Evolutionary conservation across 495 filamentous ascomycete genomes (phyloP), one percentile per base, ranked within the genome.

Genomic region (Neurospora intermedia): DNA sequence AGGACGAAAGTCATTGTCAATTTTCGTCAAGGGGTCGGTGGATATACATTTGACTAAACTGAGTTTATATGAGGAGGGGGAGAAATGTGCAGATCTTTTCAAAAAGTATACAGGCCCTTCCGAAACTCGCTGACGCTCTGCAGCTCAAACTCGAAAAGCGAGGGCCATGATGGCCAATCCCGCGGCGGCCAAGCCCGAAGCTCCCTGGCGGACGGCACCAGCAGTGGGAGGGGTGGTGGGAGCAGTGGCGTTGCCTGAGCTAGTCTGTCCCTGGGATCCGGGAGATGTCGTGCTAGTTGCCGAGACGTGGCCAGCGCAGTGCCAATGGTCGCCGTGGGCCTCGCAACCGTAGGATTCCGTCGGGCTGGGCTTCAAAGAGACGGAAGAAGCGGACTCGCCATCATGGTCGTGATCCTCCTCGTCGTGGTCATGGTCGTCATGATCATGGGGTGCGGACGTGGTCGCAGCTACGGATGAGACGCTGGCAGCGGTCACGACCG

Each of bases 311-410:
- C 81, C 80, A 23, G 78, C 78, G 71, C 82, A 83, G 70, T 83
- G 81, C 82, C 80, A 83, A 72, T 83, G 81, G 69, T 83, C 81
- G 27, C 82, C 81, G 45, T 82, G 81, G 15, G 80, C 43, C 27
- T 78, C 74, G 69, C 82, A 83, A 43, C 81, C 80, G 20, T 78
- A 74, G 2, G 81, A 82, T 74, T 78, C 82, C 11, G 81, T 82
- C 3, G 80, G 82, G 70, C 75, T 79, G 16, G 80, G 82, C 69
- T 72, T 69, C 7, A 82, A 71, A 62, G 71, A 77, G n/a, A 31
- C 71, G 73, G 43, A 59, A 0, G 70, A 75, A 41, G 70, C 74
- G 71, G 75, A 43, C 23, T 23, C 72, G 31, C 75, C 72, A 35
- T 46, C 72, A 69, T 80, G 74, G 9, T 74, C 70, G 69, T 74